These are phyloP conservation scores for Claviceps pusilla DNA, from an alignment of 2,329 filamentous ascomycete genomes.

Conservation along the genomic window DNA sequence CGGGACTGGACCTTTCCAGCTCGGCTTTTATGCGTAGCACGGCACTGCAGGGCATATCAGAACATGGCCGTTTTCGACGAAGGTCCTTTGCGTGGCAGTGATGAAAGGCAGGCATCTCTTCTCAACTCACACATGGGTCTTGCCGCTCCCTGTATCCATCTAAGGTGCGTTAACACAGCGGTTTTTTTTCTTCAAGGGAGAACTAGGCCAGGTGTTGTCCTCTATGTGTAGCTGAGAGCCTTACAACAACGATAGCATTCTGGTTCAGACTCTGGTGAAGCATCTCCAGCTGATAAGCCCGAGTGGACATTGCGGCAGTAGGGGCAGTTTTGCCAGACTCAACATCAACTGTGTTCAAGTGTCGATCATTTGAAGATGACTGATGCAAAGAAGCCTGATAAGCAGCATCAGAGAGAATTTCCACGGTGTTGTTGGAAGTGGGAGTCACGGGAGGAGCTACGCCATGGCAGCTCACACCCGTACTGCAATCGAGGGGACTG, in stretches of 20 bases:
- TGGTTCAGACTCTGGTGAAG: slow-evolving; percentile 49
- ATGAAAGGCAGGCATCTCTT: background rate
- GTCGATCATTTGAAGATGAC: background rate
- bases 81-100: background rate
- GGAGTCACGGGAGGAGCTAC: background rate
- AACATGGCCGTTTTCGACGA: background rate
- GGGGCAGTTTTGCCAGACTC: background rate
- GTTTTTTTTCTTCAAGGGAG: background rate
- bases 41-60: slow-evolving; percentile 30
- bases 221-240: slow-evolving; percentile 7
- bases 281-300: slow-evolving; percentile 66
- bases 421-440: slow-evolving; percentile 5
- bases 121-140: slow-evolving; percentile 54
- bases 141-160: slow-evolving; percentile 73
- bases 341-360: background rate
- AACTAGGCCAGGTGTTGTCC: background rate
- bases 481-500: background rate
- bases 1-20: slow-evolving; percentile 34
- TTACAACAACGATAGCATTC: slow-evolving; percentile 59
- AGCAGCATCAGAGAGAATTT: slow-evolving; percentile 8
- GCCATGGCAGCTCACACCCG: slow-evolving; percentile 1
- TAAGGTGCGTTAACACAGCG: slow-evolving; percentile 15
- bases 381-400: slow-evolving; percentile 2
- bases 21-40: slow-evolving; percentile 52
- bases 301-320: slow-evolving; percentile 23